A percentile compares a stretch with the other conserved stretches of the same genome.
Conservation (phyloP, 768 basidiomycete species). For the Austroboletus festivus region DNA sequence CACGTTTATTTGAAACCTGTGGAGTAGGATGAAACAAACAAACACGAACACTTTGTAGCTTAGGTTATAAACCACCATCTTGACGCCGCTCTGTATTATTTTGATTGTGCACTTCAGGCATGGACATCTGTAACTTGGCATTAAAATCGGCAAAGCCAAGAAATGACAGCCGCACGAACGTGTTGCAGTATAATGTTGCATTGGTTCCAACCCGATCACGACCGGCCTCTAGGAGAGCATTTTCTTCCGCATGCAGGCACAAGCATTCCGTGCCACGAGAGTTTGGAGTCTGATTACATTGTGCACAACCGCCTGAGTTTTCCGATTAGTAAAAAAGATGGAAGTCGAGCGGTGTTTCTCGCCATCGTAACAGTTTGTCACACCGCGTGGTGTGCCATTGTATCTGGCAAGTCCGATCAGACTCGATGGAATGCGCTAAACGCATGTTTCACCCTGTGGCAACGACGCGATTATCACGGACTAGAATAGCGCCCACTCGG, state of each 20-base stretch:
- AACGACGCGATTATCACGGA: constrained; percentile 76
- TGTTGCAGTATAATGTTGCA: constrained; percentile 96
- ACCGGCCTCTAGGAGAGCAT: constrained; percentile 92
- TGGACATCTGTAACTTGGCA: constrained; percentile 67
- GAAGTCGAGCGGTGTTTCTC: background rate
- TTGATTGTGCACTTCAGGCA: constrained; percentile 96
- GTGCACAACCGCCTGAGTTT: constrained; percentile 82
- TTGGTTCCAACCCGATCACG: constrained; percentile 80
- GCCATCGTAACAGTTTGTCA: constrained; percentile 73
- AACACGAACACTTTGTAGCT: constrained; percentile 87
- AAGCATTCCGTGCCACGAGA: constrained; percentile 71
- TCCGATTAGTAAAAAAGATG: constrained; percentile 40
- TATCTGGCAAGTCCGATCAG: constrained; percentile 50
- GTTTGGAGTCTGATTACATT: constrained; percentile 62
- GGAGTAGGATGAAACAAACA: background rate
- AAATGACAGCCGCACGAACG: constrained; percentile 50
- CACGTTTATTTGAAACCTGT: background rate
- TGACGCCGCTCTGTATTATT: constrained; percentile 93
- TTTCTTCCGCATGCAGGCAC: constrained; percentile 97
- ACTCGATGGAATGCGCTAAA: constrained; percentile 1
- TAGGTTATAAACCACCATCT: constrained; percentile 90
- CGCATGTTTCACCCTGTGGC: constrained; percentile 73
- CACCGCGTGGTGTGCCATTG: constrained; percentile 92
- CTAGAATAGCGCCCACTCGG: constrained; percentile 90
- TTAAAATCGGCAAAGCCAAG: constrained; percentile 1